Conservation (phyloP, 805 yeast genomes). For the Kregervanrija delftensis region DNA sequence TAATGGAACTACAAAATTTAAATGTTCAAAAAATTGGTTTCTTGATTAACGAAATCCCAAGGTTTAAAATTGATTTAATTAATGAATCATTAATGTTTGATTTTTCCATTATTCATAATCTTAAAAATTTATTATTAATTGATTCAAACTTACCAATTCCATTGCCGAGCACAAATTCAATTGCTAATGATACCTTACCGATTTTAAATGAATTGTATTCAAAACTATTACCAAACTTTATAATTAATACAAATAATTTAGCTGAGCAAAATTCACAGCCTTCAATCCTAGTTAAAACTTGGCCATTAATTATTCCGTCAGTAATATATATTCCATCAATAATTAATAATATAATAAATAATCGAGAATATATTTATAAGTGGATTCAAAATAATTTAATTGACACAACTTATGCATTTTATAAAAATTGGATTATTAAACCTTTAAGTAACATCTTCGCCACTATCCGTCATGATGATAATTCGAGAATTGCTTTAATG, state of each 20-base stretch:
- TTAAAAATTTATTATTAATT: background rate
- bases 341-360: conserved; percentile 33
- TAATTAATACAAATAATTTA: background rate
- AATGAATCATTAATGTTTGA: background rate
- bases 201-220: conserved; percentile 2
- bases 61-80: conserved; percentile 7
- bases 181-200: background rate
- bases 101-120: conserved; percentile 4
- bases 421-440: conserved; percentile 74
- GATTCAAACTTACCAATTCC: background rate
- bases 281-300: conserved; percentile 8
- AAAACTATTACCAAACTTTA: conserved; percentile 1
- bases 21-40: conserved; percentile 33
- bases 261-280: conserved; percentile 4
- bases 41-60: conserved; percentile 28
- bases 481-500: conserved; percentile 65
- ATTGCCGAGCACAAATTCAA: background rate
- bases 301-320: conserved; percentile 7
- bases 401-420: conserved; percentile 61
- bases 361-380: conserved; percentile 53
- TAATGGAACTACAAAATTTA: conserved; percentile 17
- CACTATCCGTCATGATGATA: conserved; percentile 81
- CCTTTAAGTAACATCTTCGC: conserved; percentile 68
- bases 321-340: conserved; percentile 5
- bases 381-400: conserved; percentile 56